Evolutionary conservation across 192 early-diverging fungal species (phyloP), one percentile per base, ranked within the genome.

Genomic region (Coemansia sp.): DNA sequence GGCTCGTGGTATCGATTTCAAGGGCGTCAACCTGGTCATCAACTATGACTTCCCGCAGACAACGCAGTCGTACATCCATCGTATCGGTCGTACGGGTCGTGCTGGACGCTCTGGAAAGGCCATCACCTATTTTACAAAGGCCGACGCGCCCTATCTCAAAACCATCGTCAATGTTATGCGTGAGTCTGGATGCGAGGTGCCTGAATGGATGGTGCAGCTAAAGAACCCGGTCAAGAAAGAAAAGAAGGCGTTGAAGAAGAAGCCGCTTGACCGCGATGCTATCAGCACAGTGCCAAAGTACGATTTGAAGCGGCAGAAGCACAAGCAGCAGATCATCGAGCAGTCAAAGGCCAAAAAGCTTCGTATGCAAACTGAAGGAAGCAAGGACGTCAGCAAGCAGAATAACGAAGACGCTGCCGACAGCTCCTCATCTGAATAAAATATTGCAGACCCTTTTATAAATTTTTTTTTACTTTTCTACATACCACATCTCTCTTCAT

Each of bases 1-100:
- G 89, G 87, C 93, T 6, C 88, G 97, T 65, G 97, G 97, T 81
- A 88, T 99, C 60, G 95, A 99, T 79, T 97, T 99, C 72, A 95
- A 96, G 66, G 93, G 91, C 15, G 94, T 99, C 20, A 90, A 94
- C 45, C 54, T 92, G 49, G 97, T 99, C 24, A 89, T 99, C 78
- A 99, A 99, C 64, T 99, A 95, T 53, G 97, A 99, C 64, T 95
- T 98, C 60, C 95, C 97, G 38, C 89, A 93, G 70, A 86, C 85
- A 5, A 83, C 90, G 2, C 85, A 86, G 52, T 87, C 87, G 22
- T 99, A 99, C 67, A 94, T 97, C 60, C 97, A 99, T 76, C 70
- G 97, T 53, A 94, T 98, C 63, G 97, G 95, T 41, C 91, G 97
- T 70, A 98, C 96, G 4, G 96, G 94, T 72, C 89, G 96, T 82